A percentile compares a stretch with the other conserved stretches of the same genome.
These are phyloP conservation scores for Xylaria cubensis DNA, from an alignment of 495 filamentous ascomycete species.

Conservation along the genomic window DNA sequence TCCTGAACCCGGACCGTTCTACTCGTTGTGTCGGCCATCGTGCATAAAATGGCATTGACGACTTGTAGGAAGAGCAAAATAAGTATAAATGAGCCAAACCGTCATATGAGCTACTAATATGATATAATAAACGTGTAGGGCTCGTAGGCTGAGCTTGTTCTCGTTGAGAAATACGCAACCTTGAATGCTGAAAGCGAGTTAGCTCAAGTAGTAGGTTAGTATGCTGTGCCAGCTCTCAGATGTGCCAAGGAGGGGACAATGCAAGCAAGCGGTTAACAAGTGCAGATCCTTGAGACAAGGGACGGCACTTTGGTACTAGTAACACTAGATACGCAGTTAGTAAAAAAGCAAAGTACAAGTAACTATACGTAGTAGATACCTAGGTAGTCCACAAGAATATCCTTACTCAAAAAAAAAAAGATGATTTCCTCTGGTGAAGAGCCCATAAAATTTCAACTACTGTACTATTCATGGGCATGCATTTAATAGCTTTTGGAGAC, in stretches of 20 bases:
- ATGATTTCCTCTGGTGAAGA: not conserved
- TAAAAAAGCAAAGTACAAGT: not conserved
- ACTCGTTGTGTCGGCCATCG: slow-evolving; percentile 32
- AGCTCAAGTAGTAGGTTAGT: not conserved
- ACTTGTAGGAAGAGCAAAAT: not conserved
- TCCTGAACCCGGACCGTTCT: slow-evolving; percentile 30
- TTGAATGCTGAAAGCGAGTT: not conserved
- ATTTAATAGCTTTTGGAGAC: too few species aligned
- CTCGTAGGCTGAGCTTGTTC: not conserved
- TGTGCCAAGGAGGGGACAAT: not conserved
- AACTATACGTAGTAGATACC: too few species aligned
- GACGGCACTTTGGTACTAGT: not conserved
- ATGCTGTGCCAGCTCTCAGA: not conserved
- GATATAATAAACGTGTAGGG: not conserved
- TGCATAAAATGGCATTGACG: not conserved
- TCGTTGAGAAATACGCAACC: not conserved
- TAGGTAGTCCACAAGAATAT: not conserved
- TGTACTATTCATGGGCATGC: not conserved
- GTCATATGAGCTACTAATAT: not conserved
- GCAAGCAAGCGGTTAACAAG: not conserved
- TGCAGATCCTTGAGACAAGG: slow-evolving; percentile 8
- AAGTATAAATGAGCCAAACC: not conserved
- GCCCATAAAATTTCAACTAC: not conserved
- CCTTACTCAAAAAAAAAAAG: not conserved
- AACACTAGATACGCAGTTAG: not conserved